Evolutionary conservation across 176 grass and related monocot species (phyloP), one percentile per base, ranked within the genome.

Genomic region (Urochloa ruziziensis): DNA sequence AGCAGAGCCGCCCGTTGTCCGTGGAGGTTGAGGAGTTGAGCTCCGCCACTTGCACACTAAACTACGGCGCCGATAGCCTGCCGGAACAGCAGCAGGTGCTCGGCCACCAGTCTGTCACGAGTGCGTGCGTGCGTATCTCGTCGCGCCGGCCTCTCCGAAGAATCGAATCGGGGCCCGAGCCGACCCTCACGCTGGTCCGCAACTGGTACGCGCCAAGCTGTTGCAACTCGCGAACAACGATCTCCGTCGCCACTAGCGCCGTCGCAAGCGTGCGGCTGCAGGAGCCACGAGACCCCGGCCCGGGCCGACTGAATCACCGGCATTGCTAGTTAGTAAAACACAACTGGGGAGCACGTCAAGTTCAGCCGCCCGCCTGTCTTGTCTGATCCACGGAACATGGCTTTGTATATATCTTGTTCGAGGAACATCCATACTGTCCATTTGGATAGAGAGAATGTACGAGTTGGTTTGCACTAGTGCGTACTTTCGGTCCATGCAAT

Each of bases 221-320:
- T 39, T 10, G 53, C 53, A 24, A 19, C 7, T 11, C 3, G 47
- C 47, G 3, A 49, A n/a, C n/a, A 13, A 4, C 47, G 47, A 49
- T 49, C 46, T 17, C 13, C 46, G 46, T 17, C 46, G 46, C 46
- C n/a, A n/a, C n/a, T n/a, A n/a, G n/a, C n/a, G n/a, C n/a, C n/a
- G n/a, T n/a, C n/a, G n/a, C n/a, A n/a, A n/a, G n/a, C n/a, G n/a
- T n/a, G n/a, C n/a, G n/a, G n/a, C n/a, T n/a, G n/a, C n/a, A n/a
- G n/a, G n/a, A n/a, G n/a, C n/a, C n/a, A n/a, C n/a, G n/a, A n/a
- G n/a, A n/a, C n/a, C n/a, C n/a, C n/a, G n/a, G n/a, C n/a, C n/a
- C n/a, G n/a, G n/a, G n/a, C n/a, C 64, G 83, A 35, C 83, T 64
- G 47, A 73, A 86, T 90, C 88, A 82, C 71, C 83, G 64, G 1